Evolutionary conservation across 2,329 filamentous ascomycete species (phyloP), one percentile per base, ranked within the genome.

Genomic region (Epichloe glyceriae): DNA sequence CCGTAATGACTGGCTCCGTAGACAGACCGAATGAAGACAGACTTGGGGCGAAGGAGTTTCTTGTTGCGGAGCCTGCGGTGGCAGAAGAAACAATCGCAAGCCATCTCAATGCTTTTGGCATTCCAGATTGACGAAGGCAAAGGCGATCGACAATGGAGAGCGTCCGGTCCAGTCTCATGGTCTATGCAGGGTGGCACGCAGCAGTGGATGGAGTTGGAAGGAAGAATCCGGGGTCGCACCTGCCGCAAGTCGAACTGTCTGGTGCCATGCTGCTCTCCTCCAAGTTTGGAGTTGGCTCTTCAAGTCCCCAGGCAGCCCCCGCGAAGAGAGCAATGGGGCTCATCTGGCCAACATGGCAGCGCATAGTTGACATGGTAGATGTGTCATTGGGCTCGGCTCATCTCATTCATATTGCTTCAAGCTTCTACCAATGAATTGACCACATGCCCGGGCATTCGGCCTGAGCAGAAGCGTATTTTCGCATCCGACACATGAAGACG

Each of bases 41-140:
- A 20, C 15, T 26, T 33, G 37, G 15, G 33, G 46, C 46, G 8
- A 20, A 49, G 42, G 33, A 40, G 38, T 22, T 42, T 40, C 38
- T 39, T 17, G 46, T n/a, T 48, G 22, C 38, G 44, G 33, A 10
- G n/a, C 35, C 20, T n/a, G 15, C 17, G 19, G 30, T 43, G 40
- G 41, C 34, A 37, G 40, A 49, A 17, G 30, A 35, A 37, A 49
- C 5, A 44, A 44, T 38, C 11, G 48, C 34, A 50, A 50, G 48
- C 40, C 47, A 45, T 26, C 33, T 26, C 33, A 12, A 43, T 10
- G 26, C 26, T 26, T 26, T 26, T 26, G 37, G 17, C 3, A n/a
- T 14, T 30, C 6, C 17, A 22, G 26, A 30, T 26, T 42, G 12
- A n/a, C 41, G 10, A 34, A 33, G 30, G 7, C 26, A 19, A 22